A percentile compares a stretch with the other conserved stretches of the same genome.
These are phyloP conservation scores for Amaranthus cruentus DNA, from an alignment of 148 eudicot genomes.

Conservation along the genomic window DNA sequence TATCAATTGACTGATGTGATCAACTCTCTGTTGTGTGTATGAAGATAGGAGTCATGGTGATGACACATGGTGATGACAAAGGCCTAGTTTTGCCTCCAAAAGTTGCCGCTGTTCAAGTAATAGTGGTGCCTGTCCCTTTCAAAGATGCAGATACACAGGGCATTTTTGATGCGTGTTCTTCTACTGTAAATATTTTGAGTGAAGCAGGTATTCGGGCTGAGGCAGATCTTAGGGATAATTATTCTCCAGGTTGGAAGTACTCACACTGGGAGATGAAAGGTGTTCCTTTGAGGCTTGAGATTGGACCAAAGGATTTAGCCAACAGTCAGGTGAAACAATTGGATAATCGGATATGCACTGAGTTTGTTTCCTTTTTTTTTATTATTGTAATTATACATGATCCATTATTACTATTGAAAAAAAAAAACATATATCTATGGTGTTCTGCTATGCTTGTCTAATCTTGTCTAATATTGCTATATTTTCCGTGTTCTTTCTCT, in stretches of 20 bases:
- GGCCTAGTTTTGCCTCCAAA: slow-evolving; percentile 97
- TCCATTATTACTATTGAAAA: too few relatives aligned
- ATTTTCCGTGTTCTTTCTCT: neutral
- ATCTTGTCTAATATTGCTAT: neutral
- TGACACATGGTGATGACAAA: slow-evolving; percentile 99
- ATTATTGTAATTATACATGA: too few relatives aligned
- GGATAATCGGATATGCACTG: too few relatives aligned
- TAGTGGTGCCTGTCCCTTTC: slow-evolving; percentile 93
- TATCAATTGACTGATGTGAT: slow-evolving; percentile 6
- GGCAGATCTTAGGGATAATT: slow-evolving; percentile 81
- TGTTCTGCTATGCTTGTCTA: too few relatives aligned
- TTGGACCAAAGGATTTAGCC: slow-evolving; percentile 94
- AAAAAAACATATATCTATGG: too few relatives aligned
- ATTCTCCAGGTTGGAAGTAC: slow-evolving; percentile 99
- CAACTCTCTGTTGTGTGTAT: neutral
- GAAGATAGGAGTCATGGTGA: slow-evolving; percentile 99
- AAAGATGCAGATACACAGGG: slow-evolving; percentile 82
- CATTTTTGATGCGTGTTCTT: slow-evolving; percentile 66
- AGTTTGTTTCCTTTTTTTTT: neutral
- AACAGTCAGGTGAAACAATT: slow-evolving; percentile 59
- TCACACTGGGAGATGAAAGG: slow-evolving; percentile 99
- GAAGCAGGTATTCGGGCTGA: slow-evolving; percentile 75
- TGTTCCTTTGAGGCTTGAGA: slow-evolving; percentile 93
- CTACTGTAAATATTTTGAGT: slow-evolving; percentile 51
- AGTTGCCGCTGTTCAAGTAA: slow-evolving; percentile 81